Base-by-base conservation (phyloP, 2,329 filamentous ascomycete genomes). In the Aspergillus ochraceoroseus region DNA sequence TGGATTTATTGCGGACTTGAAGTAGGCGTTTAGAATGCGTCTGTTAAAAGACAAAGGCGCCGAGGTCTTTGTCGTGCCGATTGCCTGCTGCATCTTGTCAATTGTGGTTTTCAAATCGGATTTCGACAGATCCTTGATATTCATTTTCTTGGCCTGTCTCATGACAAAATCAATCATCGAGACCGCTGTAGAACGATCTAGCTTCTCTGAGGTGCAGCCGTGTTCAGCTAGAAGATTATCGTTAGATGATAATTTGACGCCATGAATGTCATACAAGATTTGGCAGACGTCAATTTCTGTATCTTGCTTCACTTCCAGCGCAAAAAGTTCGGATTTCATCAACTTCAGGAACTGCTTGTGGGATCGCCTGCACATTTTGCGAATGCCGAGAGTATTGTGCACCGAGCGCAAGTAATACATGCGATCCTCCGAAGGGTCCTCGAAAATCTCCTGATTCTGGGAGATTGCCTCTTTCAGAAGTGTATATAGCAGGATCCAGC, bases 271-370 rank as follows among this genome's bases (percentile, higher is more conserved):
- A 57, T 82, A 88, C 2, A 94, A 72, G 1, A 94, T 82, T 59
- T 94, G 88, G 5, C 84, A 83, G 11, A 96, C 75, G 57, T 96
- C 89, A 50, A 83, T 80, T 55, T 95, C 88, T 71, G 85, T 88
- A 51, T 86, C 86, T 42, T 89, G 82, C 19, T 89, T 77, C 35
- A 84, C 78, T 48, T 81, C 79, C 53, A 90, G 74, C 33, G 80
- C 80, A 17, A 94, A 72, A 31, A 96, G 73, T 58, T 98, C 92
- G 4, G 85, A 76, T 41, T 89, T 90, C 70, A 92, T 83, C 63
- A 95, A 77, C 58, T 88, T 89, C 17, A 96, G 73, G 65, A 98
- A 92, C 12, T 87, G 79, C 58, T 92, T 90, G 59, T 88, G 87
- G 0, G 87, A 86, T 2, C 78, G 74, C 56, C 87, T 90, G 73